Evolutionary conservation across 1,284 basidiomycete species (phyloP).

Genomic region (Ganoderma sinense): DNA sequence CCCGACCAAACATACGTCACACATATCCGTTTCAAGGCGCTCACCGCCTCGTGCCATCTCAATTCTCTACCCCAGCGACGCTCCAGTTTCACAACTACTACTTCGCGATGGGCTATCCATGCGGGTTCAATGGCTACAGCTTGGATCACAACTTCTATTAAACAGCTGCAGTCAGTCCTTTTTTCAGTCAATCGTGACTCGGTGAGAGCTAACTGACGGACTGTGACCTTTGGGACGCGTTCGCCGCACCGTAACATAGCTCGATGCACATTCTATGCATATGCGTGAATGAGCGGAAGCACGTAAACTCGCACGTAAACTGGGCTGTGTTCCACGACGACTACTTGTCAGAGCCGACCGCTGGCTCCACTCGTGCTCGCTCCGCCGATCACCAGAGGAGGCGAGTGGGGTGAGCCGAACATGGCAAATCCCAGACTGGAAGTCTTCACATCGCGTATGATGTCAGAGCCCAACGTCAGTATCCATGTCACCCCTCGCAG

Average conservation of each 20-base stretch:
- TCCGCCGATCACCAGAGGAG: background rate
- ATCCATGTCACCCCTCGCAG: background rate
- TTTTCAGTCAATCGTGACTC: too few species aligned
- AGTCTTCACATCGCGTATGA: conserved; percentile 16
- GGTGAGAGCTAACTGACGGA: too few species aligned
- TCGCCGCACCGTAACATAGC: too few species aligned
- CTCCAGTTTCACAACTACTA: background rate
- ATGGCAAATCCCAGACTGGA: background rate
- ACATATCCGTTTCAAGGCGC: background rate
- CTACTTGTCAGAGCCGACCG: background rate
- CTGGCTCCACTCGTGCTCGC: background rate
- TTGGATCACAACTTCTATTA: too few species aligned
- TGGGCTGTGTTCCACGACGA: background rate
- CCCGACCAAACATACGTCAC: background rate
- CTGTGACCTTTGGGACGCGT: too few species aligned
- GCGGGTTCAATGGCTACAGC: too few species aligned
- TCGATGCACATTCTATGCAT: background rate
- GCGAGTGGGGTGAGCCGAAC: background rate
- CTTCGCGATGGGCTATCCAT: too few species aligned
- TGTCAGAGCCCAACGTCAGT: conserved; percentile 30
- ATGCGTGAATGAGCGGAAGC: background rate
- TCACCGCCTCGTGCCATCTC: background rate
- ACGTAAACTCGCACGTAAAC: background rate
- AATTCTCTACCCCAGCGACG: background rate
- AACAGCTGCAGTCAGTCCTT: too few species aligned